phyloP scores from a whole-genome alignment of 495 filamentous ascomycete genomes.

The Penicillium bovifimosum region DNA sequence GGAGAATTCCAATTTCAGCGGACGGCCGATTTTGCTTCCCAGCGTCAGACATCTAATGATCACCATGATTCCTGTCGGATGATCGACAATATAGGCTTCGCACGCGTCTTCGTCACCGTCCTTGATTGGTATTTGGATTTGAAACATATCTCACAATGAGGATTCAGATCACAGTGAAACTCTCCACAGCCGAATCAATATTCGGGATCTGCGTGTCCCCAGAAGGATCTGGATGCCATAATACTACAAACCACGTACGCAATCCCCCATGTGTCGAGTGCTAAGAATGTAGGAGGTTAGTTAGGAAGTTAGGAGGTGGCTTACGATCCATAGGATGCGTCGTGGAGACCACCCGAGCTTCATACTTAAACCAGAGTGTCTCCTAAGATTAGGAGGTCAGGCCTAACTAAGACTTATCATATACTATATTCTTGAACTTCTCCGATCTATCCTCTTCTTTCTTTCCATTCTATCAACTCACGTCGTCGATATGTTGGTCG shows the following conservation, averaged over 20 bases:
- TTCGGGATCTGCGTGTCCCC: conserved; percentile 8
- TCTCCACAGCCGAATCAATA: neutral
- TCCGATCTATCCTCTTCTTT: no score
- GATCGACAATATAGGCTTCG: neutral
- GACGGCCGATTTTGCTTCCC: neutral
- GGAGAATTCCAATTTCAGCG: neutral
- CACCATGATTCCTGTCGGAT: no score
- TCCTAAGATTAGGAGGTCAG: neutral
- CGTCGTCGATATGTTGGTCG: conserved; percentile 8
- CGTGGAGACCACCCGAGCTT: neutral
- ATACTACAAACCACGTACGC: conserved; percentile 1
- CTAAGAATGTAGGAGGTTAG: conserved; percentile 1
- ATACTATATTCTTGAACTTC: neutral
- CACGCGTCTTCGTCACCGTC: conserved; percentile 1
- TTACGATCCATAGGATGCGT: neutral
- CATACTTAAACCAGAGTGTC: neutral
- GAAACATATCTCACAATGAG: neutral
- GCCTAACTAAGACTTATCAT: neutral
- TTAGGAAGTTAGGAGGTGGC: neutral
- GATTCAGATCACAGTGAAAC: neutral
- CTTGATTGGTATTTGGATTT: conserved; percentile 2
- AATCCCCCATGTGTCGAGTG: neutral
- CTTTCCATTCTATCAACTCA: neutral
- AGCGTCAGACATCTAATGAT: neutral
- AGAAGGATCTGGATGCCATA: conserved; percentile 20